Evolutionary conservation across 2,329 filamentous ascomycete species (phyloP).

Genomic region (Fusarium nurragi): DNA sequence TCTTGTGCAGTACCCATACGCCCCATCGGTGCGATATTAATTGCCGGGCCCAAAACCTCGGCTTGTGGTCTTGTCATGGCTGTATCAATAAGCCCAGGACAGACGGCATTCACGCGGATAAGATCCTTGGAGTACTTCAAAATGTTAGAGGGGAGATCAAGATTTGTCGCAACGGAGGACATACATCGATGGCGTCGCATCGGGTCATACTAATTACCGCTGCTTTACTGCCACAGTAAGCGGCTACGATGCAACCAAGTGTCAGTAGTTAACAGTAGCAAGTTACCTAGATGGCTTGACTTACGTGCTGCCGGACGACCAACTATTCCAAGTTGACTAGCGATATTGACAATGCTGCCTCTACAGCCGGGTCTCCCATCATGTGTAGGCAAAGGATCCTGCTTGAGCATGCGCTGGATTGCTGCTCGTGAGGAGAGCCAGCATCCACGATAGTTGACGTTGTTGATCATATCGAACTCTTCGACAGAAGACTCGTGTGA

Average conservation of each 20-base stretch:
- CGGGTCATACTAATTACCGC: conserved; percentile 67
- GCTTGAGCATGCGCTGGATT: conserved; percentile 57
- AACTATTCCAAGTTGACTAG: conserved; percentile 62
- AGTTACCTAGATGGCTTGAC: not conserved
- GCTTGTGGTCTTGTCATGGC: conserved; percentile 55
- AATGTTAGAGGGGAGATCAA: not conserved
- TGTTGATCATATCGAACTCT: conserved; percentile 62
- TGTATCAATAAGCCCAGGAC: conserved; percentile 70
- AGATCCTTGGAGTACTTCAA: conserved; percentile 60
- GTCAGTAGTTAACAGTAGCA: not conserved
- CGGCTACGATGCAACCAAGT: conserved; percentile 48
- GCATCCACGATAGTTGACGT: conserved; percentile 63
- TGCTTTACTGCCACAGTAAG: conserved; percentile 67
- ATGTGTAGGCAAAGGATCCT: conserved; percentile 54
- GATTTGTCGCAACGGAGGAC: not conserved
- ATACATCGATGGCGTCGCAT: conserved; percentile 51
- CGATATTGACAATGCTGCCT: conserved; percentile 62
- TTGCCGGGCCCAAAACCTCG: not conserved
- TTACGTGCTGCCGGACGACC: conserved; percentile 53
- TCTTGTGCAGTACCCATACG: conserved; percentile 61
- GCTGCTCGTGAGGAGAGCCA: conserved; percentile 59
- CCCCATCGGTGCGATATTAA: conserved; percentile 58
- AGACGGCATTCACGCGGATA: conserved; percentile 65
- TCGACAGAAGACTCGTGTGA: conserved; percentile 7
- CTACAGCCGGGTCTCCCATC: conserved; percentile 29